Evolutionary conservation across 2,329 filamentous ascomycete species (phyloP).

Genomic region (Botryotinia narcissicola): DNA sequence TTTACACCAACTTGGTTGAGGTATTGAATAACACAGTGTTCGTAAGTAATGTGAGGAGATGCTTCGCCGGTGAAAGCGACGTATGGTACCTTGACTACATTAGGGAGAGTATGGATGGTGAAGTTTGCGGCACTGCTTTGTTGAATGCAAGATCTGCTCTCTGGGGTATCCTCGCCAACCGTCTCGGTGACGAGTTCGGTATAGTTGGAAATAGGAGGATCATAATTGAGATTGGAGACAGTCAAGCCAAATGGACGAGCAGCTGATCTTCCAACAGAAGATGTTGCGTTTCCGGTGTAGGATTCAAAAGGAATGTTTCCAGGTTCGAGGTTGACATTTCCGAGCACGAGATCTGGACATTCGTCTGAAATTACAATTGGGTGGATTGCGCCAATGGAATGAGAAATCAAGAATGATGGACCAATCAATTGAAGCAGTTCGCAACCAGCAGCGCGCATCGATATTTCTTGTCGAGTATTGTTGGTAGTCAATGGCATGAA

Average conservation of each 20-base stretch:
- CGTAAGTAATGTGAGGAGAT: slow-evolving; percentile 37
- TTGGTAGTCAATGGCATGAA: slow-evolving; percentile 37
- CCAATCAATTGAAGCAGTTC: slow-evolving; percentile 36
- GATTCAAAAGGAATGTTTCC: slow-evolving; percentile 35
- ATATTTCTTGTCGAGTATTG: slow-evolving; percentile 33
- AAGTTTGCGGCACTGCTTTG: slow-evolving; percentile 9
- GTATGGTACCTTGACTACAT: slow-evolving; percentile 37
- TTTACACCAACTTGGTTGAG: slow-evolving; percentile 31
- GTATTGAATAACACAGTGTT: slow-evolving; percentile 37
- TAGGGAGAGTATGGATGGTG: slow-evolving; percentile 23
- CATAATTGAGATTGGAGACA: slow-evolving; percentile 29
- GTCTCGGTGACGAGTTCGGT: slow-evolving; percentile 26
- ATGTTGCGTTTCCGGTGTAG: slow-evolving; percentile 24
- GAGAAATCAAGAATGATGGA: slow-evolving; percentile 38
- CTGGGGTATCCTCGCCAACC: slow-evolving; percentile 30
- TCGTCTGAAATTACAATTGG: slow-evolving; percentile 34
- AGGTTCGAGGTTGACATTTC: slow-evolving; percentile 35
- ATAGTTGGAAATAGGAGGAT: slow-evolving; percentile 27
- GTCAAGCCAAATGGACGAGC: slow-evolving; percentile 29
- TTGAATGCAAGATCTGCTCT: slow-evolving; percentile 28
- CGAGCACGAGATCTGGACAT: slow-evolving; percentile 34
- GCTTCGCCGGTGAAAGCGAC: slow-evolving; percentile 38
- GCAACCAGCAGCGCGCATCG: slow-evolving; percentile 37
- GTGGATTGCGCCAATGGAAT: slow-evolving; percentile 35
- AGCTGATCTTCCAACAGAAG: slow-evolving; percentile 24